Conservation (phyloP, 1,139 yeast species). For the Debaryomycetaceae sp. region DNA sequence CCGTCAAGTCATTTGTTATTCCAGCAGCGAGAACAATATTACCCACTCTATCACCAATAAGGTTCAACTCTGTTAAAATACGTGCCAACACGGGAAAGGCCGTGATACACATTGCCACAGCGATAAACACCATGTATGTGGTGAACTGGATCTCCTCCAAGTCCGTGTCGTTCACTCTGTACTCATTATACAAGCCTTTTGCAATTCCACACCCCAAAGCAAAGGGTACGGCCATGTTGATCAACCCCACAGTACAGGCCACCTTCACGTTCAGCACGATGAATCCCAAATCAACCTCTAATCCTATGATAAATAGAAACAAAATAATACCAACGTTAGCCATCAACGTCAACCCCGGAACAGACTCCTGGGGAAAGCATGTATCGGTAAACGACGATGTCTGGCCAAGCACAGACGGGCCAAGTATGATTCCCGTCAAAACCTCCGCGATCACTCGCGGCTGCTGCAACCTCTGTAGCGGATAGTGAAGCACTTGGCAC, state of each 20-base stretch:
- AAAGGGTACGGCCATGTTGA: conserved; percentile 73
- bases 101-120: conserved; percentile 78
- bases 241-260: conserved; percentile 64
- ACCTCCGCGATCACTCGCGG: conserved; percentile 81
- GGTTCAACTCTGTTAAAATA: conserved; percentile 66
- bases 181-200: conserved; percentile 59
- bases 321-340: conserved; percentile 73
- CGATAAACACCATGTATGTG: conserved; percentile 73
- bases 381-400: conserved; percentile 61
- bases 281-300: conserved; percentile 69
- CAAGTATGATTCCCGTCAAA: conserved; percentile 66
- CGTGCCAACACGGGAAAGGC: conserved; percentile 83
- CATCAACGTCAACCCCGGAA: conserved; percentile 60
- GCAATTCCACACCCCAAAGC: conserved; percentile 74
- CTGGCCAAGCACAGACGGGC: conserved; percentile 68
- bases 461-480: conserved; percentile 58
- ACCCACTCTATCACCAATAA: conserved; percentile 71
- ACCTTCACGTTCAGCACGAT: conserved; percentile 56
- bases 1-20: conserved; percentile 72
- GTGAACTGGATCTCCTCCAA: conserved; percentile 49
- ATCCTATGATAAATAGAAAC: conserved; percentile 70
- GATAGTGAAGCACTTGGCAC: conserved; percentile 55
- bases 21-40: conserved; percentile 81
- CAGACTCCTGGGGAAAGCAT: conserved; percentile 61
- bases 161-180: conserved; percentile 29